Evolutionary conservation across 495 filamentous ascomycete species (phyloP), one percentile per base, ranked within the genome.

Genomic region (Poronia punctata): DNA sequence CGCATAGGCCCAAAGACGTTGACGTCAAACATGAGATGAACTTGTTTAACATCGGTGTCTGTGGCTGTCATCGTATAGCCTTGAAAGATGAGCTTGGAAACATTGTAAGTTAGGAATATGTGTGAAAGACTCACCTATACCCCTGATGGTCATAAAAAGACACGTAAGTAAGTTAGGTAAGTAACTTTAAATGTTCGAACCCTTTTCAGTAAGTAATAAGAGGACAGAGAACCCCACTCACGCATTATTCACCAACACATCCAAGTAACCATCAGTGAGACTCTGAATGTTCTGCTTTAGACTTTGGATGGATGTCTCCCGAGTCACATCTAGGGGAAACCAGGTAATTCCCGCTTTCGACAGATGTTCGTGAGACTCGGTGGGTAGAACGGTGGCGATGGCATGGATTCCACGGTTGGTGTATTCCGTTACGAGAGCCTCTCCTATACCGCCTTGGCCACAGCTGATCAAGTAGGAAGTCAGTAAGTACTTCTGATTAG

Each of bases 1-100:
- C 54, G 36, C 60, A 63, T 63, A 0, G 60, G 57, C 0, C 60
- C 60, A 35, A 63, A 59, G 7, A 63, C 43, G 21, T 63, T 63
- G n/a, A 63, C 57, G 2, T 22, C 48, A 24, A 57, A 63, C 60
- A 63, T 63, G 5, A 41, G 39, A 22, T 59, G 26, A 0, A 57
- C 53, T 1, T 21, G 17, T 3, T 3, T 8, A 6, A 59, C 41
- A 9, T 63, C 54, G 0, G 57, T 59, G 37, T 63, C 60, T 1
- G 45, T 48, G 0, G 52, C 58, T 1, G 60, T 42, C 60, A 63
- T 63, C 0, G 54, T 61, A 25, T 62, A 63, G 10, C 24, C 50
- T 48, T 14, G 3, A 16, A n/a, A 4, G 15, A 20, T 31, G 25
- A 5, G 22, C 10, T 12, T 12, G 10, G 8, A 33, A 17, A 14